These are phyloP conservation scores for Hyaloscypha variabilis DNA, from an alignment of 495 filamentous ascomycete genomes.

Conservation along the genomic window DNA sequence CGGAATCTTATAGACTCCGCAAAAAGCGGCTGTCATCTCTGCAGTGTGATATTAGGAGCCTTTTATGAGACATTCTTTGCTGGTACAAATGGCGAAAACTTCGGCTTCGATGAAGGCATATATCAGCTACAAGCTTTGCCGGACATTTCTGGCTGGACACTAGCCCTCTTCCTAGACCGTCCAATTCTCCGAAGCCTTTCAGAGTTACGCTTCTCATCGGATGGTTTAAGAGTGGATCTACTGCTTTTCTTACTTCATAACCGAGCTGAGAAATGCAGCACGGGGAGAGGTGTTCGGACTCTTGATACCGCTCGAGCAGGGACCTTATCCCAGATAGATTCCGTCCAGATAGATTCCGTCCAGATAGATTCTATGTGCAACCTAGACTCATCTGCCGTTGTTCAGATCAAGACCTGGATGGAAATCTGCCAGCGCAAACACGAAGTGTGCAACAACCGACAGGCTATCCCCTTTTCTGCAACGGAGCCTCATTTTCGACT, in stretches of 20 bases:
- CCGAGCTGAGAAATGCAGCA: not conserved
- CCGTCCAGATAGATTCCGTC: constrained; percentile 1
- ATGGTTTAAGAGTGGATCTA: constrained; percentile 1
- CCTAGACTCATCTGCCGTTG: constrained; percentile 4
- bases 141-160: constrained; percentile 4
- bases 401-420: constrained; percentile 8
- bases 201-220: constrained; percentile 1
- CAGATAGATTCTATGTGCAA: constrained; percentile 4
- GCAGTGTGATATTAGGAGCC: constrained; percentile 4
- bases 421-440: not conserved
- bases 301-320: constrained; percentile 5
- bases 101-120: constrained; percentile 6
- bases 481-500: constrained; percentile 4
- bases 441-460: constrained; percentile 4
- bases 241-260: constrained; percentile 2
- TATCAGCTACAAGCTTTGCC: constrained; percentile 2
- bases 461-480: constrained; percentile 3
- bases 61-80: constrained; percentile 7
- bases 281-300: constrained; percentile 4
- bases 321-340: constrained; percentile 5
- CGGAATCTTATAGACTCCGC: constrained; percentile 3
- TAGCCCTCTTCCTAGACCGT: not conserved
- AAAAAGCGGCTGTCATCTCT: constrained; percentile 7
- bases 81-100: not conserved
- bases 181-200: constrained; percentile 2